These are phyloP conservation scores for Sarocladiaceae sp. DNA, from an alignment of 2,329 filamentous ascomycete genomes.

Conservation along the genomic window DNA sequence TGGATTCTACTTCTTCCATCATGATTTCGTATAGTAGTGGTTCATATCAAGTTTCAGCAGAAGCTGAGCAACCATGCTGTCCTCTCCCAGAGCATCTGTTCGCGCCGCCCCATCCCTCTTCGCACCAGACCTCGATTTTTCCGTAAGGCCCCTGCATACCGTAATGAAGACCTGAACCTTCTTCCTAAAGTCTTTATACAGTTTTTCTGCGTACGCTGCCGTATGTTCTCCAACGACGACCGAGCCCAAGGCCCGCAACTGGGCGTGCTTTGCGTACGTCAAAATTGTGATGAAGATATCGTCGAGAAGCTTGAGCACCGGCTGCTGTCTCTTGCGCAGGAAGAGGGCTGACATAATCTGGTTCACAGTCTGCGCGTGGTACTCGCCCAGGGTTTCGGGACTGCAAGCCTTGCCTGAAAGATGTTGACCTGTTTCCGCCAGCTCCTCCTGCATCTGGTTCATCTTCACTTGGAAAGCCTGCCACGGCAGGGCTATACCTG, in stretches of 20 bases:
- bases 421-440: constrained; percentile 1
- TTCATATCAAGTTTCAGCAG: constrained; percentile 66
- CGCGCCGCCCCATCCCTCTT: constrained; percentile 19
- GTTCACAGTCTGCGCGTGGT: constrained; percentile 69
- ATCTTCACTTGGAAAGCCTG: constrained; percentile 60
- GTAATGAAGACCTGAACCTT: constrained; percentile 69
- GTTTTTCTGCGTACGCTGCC: constrained; percentile 20
- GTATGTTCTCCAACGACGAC: constrained; percentile 17
- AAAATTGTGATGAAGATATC: constrained; percentile 71
- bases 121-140: constrained; percentile 43
- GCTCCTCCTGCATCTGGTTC: constrained; percentile 24
- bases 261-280: constrained; percentile 53
- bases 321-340: constrained; percentile 66
- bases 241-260: constrained; percentile 26
- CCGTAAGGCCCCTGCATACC: constrained; percentile 62
- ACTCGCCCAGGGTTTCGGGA: constrained; percentile 58
- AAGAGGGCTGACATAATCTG: constrained; percentile 68
- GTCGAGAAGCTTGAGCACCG: constrained; percentile 66
- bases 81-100: constrained; percentile 30
- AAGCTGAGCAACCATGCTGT: constrained; percentile 62
- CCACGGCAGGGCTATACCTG: constrained; percentile 71
- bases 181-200: constrained; percentile 63
- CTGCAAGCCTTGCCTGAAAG: constrained; percentile 30
- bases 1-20: too few relatives aligned
- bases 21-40: constrained; percentile 48